A percentile compares a stretch with the other conserved stretches of the same genome.
phyloP scores from a whole-genome alignment of 2,329 filamentous ascomycete genomes.

The Lecanosticta acicola region DNA sequence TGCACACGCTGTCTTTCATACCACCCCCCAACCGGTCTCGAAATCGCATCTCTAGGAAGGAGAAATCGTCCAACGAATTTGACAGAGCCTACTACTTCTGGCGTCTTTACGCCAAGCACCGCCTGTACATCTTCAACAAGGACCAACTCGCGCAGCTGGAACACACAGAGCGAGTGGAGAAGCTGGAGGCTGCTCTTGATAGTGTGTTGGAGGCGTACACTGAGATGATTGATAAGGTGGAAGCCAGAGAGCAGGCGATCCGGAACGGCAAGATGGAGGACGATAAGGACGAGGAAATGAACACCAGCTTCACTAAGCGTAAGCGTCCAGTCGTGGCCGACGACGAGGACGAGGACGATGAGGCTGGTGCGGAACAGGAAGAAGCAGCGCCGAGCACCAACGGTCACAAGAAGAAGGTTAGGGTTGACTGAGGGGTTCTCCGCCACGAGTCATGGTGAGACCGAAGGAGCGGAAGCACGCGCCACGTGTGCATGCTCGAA shows the following conservation, averaged over 20 bases:
- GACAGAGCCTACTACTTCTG: conserved; percentile 63
- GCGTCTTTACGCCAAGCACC: conserved; percentile 69
- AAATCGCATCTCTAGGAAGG: conserved; percentile 40
- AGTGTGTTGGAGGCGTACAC: conserved; percentile 68
- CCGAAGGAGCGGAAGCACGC: neutral
- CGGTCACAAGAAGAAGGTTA: conserved; percentile 18
- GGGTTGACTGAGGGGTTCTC: conserved; percentile 4
- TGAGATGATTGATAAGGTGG: conserved; percentile 52
- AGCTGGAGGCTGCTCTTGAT: conserved; percentile 63
- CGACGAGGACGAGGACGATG: conserved; percentile 22
- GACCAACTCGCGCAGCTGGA: conserved; percentile 67
- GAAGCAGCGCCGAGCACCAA: conserved; percentile 7
- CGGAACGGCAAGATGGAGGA: conserved; percentile 11
- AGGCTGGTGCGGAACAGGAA: conserved; percentile 12
- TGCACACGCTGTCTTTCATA: conserved; percentile 61
- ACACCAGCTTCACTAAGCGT: conserved; percentile 14
- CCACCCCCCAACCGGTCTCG: conserved; percentile 44
- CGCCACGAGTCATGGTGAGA: neutral
- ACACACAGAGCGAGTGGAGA: conserved; percentile 60
- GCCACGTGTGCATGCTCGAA: conserved; percentile 8
- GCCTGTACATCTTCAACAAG: conserved; percentile 69
- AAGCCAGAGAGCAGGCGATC: conserved; percentile 31
- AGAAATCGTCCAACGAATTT: conserved; percentile 49
- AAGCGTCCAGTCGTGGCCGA: conserved; percentile 20
- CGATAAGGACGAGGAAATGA: neutral